Base-by-base conservation (phyloP, 257 asterid genomes). In the Nicotiana otophora region DNA sequence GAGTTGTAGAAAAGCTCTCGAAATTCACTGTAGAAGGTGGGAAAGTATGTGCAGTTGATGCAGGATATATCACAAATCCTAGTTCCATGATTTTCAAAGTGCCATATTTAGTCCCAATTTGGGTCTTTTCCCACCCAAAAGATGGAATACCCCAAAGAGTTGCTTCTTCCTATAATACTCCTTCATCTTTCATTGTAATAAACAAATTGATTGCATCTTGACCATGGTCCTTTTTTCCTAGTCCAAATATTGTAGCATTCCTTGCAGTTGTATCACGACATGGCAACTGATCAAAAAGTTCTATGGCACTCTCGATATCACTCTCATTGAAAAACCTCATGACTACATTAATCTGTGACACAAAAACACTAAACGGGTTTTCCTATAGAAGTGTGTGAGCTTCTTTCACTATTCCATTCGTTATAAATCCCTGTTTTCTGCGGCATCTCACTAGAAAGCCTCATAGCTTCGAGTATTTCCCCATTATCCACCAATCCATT, bases 191-290 rank as follows among this genome's bases (percentile, higher is more conserved):
- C 10, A 39, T 8, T 39, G 2, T 2, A 7, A 39, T 39, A 75
- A 89, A 87, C 77, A 91, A 34, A 76, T 87, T 89, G 65, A 90
- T 69, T 77, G 93, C 90, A 53, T 90, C 90, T 84, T 89, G 93
- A 20, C 83, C n/a, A 10, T 67, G 86, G 83, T 89, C 94, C 81
- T 87, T 84, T 79, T 89, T 91, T 68, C 92, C 94, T 11, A 89
- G 84, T 42, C 94, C 97, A 81, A 88, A 88, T 79, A 92, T 88
- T 19, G 93, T 89, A 84, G 84, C 97, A 87, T 92, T 92, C 91
- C 97, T 90, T 0, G 84, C 85, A 3, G 91, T 84, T 19, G 92
- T 90, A 83, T 92, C 97, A 60, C 87, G 91, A 78, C 31, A 61
- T 46, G 92, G 86, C 89, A 90, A 87, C 82, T 53, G 57, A 16